Percentiles rank a stretch among this genome's conserved stretches.
These are phyloP conservation scores for Dioscorea zingiberensis DNA, from an alignment of 106 monocot species.

Conservation along the genomic window DNA sequence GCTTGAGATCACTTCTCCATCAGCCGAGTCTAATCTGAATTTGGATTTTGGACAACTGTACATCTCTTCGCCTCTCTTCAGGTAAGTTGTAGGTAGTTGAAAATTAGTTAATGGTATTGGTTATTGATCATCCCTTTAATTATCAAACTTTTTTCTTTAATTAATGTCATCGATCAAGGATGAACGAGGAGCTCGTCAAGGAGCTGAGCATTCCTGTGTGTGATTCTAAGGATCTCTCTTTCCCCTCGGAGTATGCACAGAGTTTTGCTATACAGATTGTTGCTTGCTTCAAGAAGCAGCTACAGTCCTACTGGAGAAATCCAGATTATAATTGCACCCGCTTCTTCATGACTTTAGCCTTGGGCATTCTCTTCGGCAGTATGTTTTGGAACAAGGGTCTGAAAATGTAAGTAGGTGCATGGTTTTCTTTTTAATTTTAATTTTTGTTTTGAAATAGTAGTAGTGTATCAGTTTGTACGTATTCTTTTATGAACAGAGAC, in stretches of 20 bases:
- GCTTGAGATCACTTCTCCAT: conserved; percentile 9
- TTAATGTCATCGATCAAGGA: not conserved
- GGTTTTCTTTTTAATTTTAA: too few relatives aligned
- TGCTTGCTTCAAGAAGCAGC: conserved; percentile 6
- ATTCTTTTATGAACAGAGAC: not conserved
- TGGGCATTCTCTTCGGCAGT: conserved; percentile 1
- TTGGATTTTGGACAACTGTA: conserved; percentile 10
- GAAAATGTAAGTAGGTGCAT: conserved; percentile 7
- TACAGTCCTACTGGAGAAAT: conserved; percentile 4
- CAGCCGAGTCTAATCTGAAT: not conserved
- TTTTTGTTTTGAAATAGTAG: too few relatives aligned
- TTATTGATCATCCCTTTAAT: too few relatives aligned
- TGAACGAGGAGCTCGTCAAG: not conserved
- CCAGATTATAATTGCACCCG: not conserved
- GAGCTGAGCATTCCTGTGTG: not conserved
- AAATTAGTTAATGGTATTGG: too few relatives aligned
- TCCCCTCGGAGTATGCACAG: not conserved
- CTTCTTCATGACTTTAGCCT: not conserved
- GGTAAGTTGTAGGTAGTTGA: too few relatives aligned
- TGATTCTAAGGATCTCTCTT: conserved; percentile 1
- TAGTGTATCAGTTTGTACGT: too few relatives aligned
- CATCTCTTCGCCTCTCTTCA: not conserved
- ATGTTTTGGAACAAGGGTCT: conserved; percentile 5
- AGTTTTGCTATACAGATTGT: not conserved
- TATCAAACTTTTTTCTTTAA: too few relatives aligned